A percentile compares a stretch with the other conserved stretches of the same genome.
Evolutionary conservation across 176 grass and related monocot genomes (phyloP).

Genomic region (Triticum dicoccoides): DNA sequence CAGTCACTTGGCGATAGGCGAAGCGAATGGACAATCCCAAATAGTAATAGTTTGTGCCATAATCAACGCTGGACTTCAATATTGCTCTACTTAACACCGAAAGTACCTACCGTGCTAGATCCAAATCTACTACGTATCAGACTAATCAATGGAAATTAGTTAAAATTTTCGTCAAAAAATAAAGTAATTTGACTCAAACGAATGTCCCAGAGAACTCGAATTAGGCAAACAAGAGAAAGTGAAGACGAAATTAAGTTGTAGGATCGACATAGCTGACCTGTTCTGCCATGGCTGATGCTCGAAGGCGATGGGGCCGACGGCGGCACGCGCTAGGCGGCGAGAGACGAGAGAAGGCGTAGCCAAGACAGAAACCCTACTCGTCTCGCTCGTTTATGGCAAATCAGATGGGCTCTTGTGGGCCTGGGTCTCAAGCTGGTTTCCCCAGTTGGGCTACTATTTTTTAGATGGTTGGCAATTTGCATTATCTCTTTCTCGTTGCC

Average conservation of each 20-base stretch:
- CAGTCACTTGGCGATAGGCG: background rate
- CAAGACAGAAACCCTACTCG: slow-evolving; percentile 16
- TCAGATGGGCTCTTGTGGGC: background rate
- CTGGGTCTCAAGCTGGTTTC: background rate
- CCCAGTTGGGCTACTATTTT: background rate
- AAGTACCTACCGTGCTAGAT: background rate
- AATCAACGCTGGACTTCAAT: background rate
- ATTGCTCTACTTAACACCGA: background rate
- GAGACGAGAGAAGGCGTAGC: background rate
- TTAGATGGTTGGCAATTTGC: too few species aligned
- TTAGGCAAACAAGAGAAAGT: background rate
- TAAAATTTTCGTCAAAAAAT: background rate
- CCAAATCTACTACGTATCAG: background rate
- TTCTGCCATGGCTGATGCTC: slow-evolving; percentile 30
- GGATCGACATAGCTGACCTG: background rate
- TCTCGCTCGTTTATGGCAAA: background rate
- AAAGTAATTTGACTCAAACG: background rate
- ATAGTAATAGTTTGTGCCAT: background rate
- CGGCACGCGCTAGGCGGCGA: background rate
- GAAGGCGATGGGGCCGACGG: background rate
- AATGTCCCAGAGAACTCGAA: background rate
- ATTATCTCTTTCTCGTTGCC: too few species aligned
- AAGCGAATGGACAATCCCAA: background rate
- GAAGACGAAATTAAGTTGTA: background rate
- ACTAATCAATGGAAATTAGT: background rate